Evolutionary conservation across 2,329 filamentous ascomycete genomes (phyloP), one percentile per base, ranked within the genome.

Genomic region (Colletotrichum destructivum): DNA sequence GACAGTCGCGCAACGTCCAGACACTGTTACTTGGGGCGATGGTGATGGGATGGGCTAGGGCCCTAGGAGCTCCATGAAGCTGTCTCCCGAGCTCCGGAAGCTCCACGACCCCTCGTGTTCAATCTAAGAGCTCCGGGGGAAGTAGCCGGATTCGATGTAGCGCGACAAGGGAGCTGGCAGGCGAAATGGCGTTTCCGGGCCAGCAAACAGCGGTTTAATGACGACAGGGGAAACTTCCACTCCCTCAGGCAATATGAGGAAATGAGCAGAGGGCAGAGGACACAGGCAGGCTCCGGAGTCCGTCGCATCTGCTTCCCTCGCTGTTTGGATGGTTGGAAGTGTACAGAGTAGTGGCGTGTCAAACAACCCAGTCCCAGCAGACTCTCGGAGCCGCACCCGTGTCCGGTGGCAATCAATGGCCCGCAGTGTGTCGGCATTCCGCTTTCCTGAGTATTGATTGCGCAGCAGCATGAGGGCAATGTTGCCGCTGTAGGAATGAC

Each of bases 181-280:
- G 69, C 69, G 69, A 72, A 47, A 72, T 72, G 54, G 65, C 31
- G 69, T 72, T 72, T 72, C 69, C 65, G 46, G 69, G 69, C 46
- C 69, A 71, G 69, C 69, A 46, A 69, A 47, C 46, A 40, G 66
- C 40, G 18, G 60, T 72, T 69, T 63, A 72, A 72, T 69, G 55
- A 72, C 54, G 49, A 21, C 59, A 38, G 65, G 69, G 57, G 51
- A 49, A 35, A 63, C 57, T 63, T 55, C 55, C 64, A 60, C 55
- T 49, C 9, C 6, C n/a, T 12, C 13, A 8, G 40, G 23, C 51
- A 64, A 47, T 64, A 35, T 35, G 52, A 60, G 69, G 65, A 71
- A 71, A 71, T 69, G 69, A 71, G 59, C 26, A 49, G 57, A 47
- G 40, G 31, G 8, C 31, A 35, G 31, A 35, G 31, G 31, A 35